Evolutionary conservation across 2,329 filamentous ascomycete species (phyloP).

Genomic region (Ilyonectria destructans): DNA sequence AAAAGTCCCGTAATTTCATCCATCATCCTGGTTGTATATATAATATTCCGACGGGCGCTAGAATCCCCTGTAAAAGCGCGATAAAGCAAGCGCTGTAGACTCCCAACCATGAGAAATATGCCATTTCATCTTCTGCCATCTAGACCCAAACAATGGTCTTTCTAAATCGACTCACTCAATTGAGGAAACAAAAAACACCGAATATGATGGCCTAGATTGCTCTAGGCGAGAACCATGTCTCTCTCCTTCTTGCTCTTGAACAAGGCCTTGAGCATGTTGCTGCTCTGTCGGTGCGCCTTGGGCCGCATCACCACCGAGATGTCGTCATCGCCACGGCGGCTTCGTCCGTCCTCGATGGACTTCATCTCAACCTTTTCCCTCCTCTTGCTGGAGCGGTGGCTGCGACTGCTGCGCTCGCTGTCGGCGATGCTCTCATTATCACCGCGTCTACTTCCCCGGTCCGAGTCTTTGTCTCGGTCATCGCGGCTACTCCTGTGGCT

Average conservation of each 20-base stretch:
- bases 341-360: conserved; percentile 57
- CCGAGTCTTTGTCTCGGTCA: conserved; percentile 36
- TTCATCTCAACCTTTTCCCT: conserved; percentile 53
- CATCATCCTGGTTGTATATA: conserved; percentile 23
- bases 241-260: conserved; percentile 69
- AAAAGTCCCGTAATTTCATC: conserved; percentile 9
- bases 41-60: conserved; percentile 17
- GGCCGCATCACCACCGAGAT: conserved; percentile 62
- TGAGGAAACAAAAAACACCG: conserved; percentile 18
- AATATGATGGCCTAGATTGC: conserved; percentile 20
- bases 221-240: conserved; percentile 52
- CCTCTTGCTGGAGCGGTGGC: conserved; percentile 47
- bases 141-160: conserved; percentile 25
- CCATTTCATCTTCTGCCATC: conserved; percentile 25
- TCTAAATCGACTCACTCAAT: conserved; percentile 29
- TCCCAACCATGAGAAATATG: conserved; percentile 25
- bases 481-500: conserved; percentile 49
- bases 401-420: conserved; percentile 55
- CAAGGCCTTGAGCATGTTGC: conserved; percentile 71
- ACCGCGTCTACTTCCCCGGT: conserved; percentile 39
- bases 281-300: conserved; percentile 63
- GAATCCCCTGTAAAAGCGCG: conserved; percentile 11
- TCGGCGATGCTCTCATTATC: conserved; percentile 56
- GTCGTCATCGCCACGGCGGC: conserved; percentile 55
- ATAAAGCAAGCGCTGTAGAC: conserved; percentile 27